Percentiles rank a stretch among this genome's conserved stretches.
Evolutionary conservation across 371 early-diverging fungal species (phyloP).

Genomic region (Saksenaea oblongispora): DNA sequence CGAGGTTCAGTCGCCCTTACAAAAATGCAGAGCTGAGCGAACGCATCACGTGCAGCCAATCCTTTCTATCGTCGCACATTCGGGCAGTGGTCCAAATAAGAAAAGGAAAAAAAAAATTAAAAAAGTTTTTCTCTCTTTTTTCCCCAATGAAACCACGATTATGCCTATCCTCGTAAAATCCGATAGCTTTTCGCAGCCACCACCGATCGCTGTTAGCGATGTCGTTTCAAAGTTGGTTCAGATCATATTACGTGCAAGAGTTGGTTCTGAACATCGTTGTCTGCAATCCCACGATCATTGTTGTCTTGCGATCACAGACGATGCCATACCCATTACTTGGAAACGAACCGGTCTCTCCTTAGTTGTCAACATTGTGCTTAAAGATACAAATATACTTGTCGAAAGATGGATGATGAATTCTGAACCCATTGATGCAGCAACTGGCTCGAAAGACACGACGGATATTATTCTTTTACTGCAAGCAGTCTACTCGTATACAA

Average conservation of each 20-base stretch:
- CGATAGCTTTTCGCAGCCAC: neutral
- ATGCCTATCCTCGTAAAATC: neutral
- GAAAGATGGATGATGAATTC: constrained; percentile 22
- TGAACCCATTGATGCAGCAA: constrained; percentile 5
- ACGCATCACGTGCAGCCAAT: neutral
- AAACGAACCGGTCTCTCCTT: neutral
- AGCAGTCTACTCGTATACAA: constrained; percentile 63
- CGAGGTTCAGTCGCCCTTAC: too few relatives aligned
- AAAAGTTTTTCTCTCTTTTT: neutral
- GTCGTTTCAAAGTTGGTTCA: constrained; percentile 17
- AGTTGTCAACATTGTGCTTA: constrained; percentile 3
- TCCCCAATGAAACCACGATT: neutral
- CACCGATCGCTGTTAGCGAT: constrained; percentile 6
- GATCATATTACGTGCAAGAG: constrained; percentile 20
- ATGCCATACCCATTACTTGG: neutral
- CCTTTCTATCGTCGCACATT: too few relatives aligned
- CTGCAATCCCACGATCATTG: constrained; percentile 9
- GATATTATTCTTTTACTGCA: constrained; percentile 62
- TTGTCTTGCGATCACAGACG: constrained; percentile 18
- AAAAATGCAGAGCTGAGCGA: too few relatives aligned
- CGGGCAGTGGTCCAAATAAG: too few relatives aligned
- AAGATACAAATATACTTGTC: constrained; percentile 3
- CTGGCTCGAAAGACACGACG: constrained; percentile 29
- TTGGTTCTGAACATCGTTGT: constrained; percentile 17
- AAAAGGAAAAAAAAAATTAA: neutral